Evolutionary conservation across 257 asterid genomes (phyloP).

Genomic region (Solanum arcanum): DNA sequence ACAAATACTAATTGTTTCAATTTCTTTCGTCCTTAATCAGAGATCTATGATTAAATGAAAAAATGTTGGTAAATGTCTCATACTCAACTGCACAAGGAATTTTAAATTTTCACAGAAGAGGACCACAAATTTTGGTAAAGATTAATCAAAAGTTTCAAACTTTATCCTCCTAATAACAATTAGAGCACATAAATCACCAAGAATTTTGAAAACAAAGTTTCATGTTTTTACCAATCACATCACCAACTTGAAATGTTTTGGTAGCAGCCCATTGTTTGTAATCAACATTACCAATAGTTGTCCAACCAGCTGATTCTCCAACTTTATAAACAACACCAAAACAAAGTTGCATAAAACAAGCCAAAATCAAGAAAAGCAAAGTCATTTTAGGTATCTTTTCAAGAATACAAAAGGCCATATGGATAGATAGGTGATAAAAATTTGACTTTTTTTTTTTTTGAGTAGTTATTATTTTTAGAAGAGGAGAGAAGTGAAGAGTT

Average conservation of each 20-base stretch:
- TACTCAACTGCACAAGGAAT: neutral
- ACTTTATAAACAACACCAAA: constrained; percentile 48
- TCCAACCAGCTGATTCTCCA: constrained; percentile 90
- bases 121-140: neutral
- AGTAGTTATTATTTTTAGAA: neutral
- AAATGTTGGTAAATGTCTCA: neutral
- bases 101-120: neutral
- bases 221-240: constrained; percentile 30
- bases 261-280: constrained; percentile 58
- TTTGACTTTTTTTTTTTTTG: neutral
- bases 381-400: neutral
- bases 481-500: neutral
- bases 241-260: constrained; percentile 54
- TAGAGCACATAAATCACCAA: neutral
- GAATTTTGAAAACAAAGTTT: neutral
- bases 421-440: neutral
- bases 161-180: neutral
- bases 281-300: constrained; percentile 66
- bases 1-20: neutral
- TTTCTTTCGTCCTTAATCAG: neutral
- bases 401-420: neutral
- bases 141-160: neutral
- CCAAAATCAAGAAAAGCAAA: constrained; percentile 9
- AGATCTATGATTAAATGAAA: too few species aligned
- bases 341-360: neutral